A percentile compares a stretch with the other conserved stretches of the same genome.
Conservation (phyloP, 1,139 yeast genomes). For the Zhuliangozyma parablackwelliae region DNA sequence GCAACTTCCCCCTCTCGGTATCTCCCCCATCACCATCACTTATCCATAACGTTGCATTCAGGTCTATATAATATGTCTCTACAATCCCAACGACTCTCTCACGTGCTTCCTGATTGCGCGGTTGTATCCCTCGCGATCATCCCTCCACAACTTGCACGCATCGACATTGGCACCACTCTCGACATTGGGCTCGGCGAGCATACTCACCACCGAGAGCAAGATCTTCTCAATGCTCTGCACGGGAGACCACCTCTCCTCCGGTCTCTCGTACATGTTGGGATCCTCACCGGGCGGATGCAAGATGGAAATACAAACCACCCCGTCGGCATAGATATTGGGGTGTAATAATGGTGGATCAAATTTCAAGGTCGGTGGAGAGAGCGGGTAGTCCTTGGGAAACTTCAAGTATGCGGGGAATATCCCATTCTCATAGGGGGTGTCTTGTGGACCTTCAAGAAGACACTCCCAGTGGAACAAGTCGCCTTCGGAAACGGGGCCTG, state of each 20-base stretch:
- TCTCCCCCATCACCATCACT: too few species aligned
- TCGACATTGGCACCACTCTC: constrained; percentile 97
- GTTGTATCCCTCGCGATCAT: constrained; percentile 64
- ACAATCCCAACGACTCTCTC: constrained; percentile 60
- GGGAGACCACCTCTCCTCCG: constrained; percentile 97
- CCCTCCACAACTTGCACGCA: constrained; percentile 94
- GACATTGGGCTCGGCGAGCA: constrained; percentile 95
- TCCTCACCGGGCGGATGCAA: constrained; percentile 96
- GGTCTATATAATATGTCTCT: constrained; percentile 1
- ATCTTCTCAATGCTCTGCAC: constrained; percentile 96
- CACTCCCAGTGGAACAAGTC: constrained; percentile 90
- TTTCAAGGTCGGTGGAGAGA: constrained; percentile 81
- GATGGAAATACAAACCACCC: constrained; percentile 92
- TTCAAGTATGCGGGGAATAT: constrained; percentile 77
- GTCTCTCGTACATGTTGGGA: constrained; percentile 90
- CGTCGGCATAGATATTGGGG: constrained; percentile 91
- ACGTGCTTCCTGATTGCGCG: constrained; percentile 63
- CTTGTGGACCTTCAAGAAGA: constrained; percentile 87
- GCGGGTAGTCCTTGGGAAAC: constrained; percentile 90
- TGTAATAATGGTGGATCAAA: constrained; percentile 85
- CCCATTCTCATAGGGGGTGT: constrained; percentile 90
- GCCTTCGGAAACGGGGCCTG: constrained; percentile 83
- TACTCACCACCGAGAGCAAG: constrained; percentile 83
- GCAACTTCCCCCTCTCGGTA: too few species aligned
- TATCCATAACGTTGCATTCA: too few species aligned